Conservation (phyloP, 2,329 filamentous ascomycete genomes). For the Paecilomyces niveus region DNA sequence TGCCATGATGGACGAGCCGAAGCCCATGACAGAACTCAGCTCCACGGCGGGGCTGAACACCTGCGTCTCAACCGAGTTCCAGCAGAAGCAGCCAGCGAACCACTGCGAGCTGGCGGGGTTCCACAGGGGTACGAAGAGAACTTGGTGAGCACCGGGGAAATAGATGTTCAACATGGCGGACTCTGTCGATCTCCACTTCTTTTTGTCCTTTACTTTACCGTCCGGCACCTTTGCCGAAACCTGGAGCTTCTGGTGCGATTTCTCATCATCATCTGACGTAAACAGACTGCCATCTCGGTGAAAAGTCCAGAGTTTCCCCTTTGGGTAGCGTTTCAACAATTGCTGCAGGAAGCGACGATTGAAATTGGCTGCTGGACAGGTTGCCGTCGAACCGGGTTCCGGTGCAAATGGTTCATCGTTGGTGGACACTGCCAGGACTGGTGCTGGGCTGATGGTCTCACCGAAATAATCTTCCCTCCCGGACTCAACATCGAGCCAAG, state of each 20-base stretch:
- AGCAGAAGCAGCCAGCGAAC: slow-evolving; percentile 41
- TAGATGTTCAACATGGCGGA: slow-evolving; percentile 34
- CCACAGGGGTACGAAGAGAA: slow-evolving; percentile 47
- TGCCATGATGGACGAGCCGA: slow-evolving; percentile 36
- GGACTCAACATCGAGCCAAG: slow-evolving; percentile 19
- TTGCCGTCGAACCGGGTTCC: slow-evolving; percentile 17
- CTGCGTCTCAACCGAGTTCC: slow-evolving; percentile 30
- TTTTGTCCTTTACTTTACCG: slow-evolving; percentile 12
- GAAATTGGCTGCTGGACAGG: slow-evolving; percentile 22
- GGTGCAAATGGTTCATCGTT: slow-evolving; percentile 29
- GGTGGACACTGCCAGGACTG: slow-evolving; percentile 28
- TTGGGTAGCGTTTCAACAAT: slow-evolving; percentile 38
- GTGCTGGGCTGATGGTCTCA: slow-evolving; percentile 20
- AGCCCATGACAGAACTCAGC: slow-evolving; percentile 34
- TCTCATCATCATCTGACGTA: slow-evolving; percentile 38
- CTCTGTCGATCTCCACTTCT: slow-evolving; percentile 27
- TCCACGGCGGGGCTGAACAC: slow-evolving; percentile 32
- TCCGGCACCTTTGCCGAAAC: slow-evolving; percentile 11
- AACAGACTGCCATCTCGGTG: slow-evolving; percentile 37
- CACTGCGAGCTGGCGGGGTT: slow-evolving; percentile 42
- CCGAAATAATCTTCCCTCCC: slow-evolving; percentile 20
- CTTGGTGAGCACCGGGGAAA: slow-evolving; percentile 41
- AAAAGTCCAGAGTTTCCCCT: slow-evolving; percentile 44
- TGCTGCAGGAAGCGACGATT: slow-evolving; percentile 25
- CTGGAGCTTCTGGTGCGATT: slow-evolving; percentile 8